Evolutionary conservation across 2,329 filamentous ascomycete species (phyloP).

Genomic region (Fusarium denticulatum): DNA sequence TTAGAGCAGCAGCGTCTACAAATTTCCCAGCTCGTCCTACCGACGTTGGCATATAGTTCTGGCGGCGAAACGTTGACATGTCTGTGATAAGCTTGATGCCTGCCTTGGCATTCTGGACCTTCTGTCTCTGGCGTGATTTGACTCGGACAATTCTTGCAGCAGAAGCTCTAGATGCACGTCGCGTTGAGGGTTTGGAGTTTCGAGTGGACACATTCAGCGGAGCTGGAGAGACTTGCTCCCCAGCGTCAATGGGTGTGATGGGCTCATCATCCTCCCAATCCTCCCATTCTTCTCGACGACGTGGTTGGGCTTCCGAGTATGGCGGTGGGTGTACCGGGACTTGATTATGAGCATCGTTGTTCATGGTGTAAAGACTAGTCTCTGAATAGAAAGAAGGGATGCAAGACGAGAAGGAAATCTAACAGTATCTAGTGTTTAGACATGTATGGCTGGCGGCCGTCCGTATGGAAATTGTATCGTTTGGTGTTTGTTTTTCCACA

Average conservation of each 20-base stretch:
- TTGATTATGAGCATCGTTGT: slow-evolving; percentile 15
- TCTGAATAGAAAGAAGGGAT: slow-evolving; percentile 11
- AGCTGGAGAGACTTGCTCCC: slow-evolving; percentile 47
- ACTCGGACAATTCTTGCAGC: slow-evolving; percentile 56
- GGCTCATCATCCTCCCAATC: slow-evolving; percentile 63
- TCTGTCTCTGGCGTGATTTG: slow-evolving; percentile 70
- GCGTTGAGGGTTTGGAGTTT: slow-evolving; percentile 22
- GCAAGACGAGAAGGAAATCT: neutral
- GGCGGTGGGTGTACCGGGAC: slow-evolving; percentile 23
- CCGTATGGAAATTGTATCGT: slow-evolving; percentile 13
- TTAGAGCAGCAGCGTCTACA: slow-evolving; percentile 67
- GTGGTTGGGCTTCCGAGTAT: slow-evolving; percentile 29
- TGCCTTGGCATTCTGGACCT: slow-evolving; percentile 67
- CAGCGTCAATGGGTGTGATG: slow-evolving; percentile 52
- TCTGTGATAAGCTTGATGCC: slow-evolving; percentile 77
- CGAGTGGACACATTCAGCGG: slow-evolving; percentile 28
- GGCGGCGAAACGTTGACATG: slow-evolving; percentile 64
- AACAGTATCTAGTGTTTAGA: slow-evolving; percentile 15
- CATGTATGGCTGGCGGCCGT: slow-evolving; percentile 14
- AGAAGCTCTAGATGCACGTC: slow-evolving; percentile 50
- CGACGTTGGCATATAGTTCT: slow-evolving; percentile 50
- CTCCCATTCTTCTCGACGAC: slow-evolving; percentile 59
- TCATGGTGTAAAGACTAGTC: slow-evolving; percentile 24
- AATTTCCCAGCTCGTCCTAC: slow-evolving; percentile 56
- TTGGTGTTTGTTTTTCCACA: slow-evolving; percentile 8